Evolutionary conservation across 768 basidiomycete genomes (phyloP).

Genomic region (Lactifluus volemus): DNA sequence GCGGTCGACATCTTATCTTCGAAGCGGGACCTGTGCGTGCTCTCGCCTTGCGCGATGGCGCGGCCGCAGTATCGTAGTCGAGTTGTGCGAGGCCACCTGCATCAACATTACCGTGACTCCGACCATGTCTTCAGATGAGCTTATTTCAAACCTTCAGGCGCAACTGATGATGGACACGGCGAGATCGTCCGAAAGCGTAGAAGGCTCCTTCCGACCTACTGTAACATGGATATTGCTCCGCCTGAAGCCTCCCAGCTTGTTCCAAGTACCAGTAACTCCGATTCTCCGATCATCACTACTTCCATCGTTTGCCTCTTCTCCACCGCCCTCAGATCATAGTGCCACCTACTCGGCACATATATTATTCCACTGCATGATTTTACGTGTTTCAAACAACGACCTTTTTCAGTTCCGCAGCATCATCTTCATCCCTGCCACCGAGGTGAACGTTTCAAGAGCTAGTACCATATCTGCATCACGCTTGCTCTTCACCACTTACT

Average conservation of each 20-base stretch:
- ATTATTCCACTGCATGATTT: not conserved
- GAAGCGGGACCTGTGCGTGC: constrained; percentile 94
- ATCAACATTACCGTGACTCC: constrained; percentile 87
- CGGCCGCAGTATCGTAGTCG: constrained; percentile 73
- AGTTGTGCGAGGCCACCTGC: constrained; percentile 94
- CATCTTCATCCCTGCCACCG: constrained; percentile 3
- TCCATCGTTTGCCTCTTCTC: not conserved
- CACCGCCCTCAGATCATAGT: not conserved
- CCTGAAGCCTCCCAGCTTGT: not conserved
- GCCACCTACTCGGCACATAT: not conserved
- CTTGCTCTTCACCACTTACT: not conserved
- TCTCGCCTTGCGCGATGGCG: constrained; percentile 70
- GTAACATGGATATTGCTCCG: constrained; percentile 13
- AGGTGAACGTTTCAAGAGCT: not conserved
- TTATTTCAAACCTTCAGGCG: not conserved
- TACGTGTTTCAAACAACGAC: constrained; percentile 1
- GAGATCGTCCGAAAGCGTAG: not conserved
- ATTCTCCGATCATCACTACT: not conserved
- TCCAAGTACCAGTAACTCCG: not conserved
- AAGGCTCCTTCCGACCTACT: constrained; percentile 5
- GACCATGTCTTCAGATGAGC: not conserved
- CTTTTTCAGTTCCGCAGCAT: not conserved
- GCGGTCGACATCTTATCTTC: constrained; percentile 75
- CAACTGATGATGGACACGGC: not conserved
- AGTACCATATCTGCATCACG: not conserved